These are phyloP conservation scores for Penicillium flavigenum DNA, from an alignment of 495 filamentous ascomycete genomes.

Conservation along the genomic window DNA sequence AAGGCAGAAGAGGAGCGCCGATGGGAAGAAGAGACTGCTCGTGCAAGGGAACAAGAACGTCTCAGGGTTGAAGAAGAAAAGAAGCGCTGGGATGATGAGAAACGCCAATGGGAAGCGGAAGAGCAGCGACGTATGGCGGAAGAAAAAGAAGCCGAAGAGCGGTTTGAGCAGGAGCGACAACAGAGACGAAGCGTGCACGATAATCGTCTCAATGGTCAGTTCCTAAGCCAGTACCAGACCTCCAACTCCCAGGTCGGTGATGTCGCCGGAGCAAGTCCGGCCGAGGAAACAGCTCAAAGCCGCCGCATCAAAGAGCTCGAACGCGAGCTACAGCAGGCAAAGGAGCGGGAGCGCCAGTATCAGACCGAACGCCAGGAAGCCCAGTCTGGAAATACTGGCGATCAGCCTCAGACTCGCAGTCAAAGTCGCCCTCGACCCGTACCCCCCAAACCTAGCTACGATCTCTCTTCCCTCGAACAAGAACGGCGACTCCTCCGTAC, in stretches of 20 bases:
- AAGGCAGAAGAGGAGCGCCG: constrained; percentile 68
- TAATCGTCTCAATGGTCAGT: constrained; percentile 73
- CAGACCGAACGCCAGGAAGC: constrained; percentile 71
- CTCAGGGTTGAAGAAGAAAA: constrained; percentile 72
- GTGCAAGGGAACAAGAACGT: constrained; percentile 66
- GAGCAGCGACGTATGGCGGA: constrained; percentile 72
- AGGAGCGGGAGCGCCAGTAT: constrained; percentile 82
- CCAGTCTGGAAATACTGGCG: constrained; percentile 34
- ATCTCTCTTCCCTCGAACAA: constrained; percentile 69
- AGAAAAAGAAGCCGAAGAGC: constrained; percentile 68
- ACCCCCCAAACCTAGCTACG: constrained; percentile 55
- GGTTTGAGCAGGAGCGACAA: constrained; percentile 64
- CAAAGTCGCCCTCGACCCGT: constrained; percentile 43
- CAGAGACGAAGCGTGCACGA: constrained; percentile 60
- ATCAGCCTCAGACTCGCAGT: constrained; percentile 29
- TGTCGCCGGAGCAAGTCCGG: constrained; percentile 12
- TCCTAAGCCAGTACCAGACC: constrained; percentile 80
- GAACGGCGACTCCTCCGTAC: constrained; percentile 72
- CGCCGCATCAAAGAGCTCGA: constrained; percentile 82
- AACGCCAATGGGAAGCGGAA: constrained; percentile 77
- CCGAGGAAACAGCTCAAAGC: constrained; percentile 47
- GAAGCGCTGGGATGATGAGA: constrained; percentile 79
- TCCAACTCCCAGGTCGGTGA: constrained; percentile 39
- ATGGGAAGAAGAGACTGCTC: constrained; percentile 78
- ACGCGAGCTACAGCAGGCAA: constrained; percentile 77